Conservation (phyloP, 2,329 filamentous ascomycete species). For the Calonectria crousiana region DNA sequence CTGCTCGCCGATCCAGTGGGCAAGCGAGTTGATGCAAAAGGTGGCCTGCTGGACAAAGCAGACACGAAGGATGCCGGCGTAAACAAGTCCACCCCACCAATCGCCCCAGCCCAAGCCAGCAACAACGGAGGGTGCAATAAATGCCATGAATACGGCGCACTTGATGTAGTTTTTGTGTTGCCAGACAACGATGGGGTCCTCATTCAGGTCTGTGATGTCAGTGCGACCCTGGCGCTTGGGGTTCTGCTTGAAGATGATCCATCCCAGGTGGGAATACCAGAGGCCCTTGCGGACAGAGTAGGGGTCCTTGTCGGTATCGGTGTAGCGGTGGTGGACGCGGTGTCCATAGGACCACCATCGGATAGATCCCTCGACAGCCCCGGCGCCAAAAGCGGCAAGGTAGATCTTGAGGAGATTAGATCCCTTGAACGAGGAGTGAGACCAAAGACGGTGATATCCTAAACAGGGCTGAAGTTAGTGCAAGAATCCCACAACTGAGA, state of each 20-base stretch:
- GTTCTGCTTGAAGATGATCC: constrained; percentile 96
- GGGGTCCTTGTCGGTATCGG: constrained; percentile 91
- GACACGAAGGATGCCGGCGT: constrained; percentile 86
- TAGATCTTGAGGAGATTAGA: constrained; percentile 82
- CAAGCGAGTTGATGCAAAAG: constrained; percentile 92
- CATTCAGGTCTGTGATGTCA: constrained; percentile 89
- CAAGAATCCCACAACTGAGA: background rate
- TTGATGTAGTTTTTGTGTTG: constrained; percentile 90
- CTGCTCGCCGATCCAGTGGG: constrained; percentile 92
- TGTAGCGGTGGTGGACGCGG: constrained; percentile 89
- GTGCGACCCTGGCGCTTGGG: constrained; percentile 88
- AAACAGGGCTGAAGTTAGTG: constrained; percentile 9
- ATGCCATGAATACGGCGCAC: constrained; percentile 81
- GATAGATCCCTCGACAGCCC: constrained; percentile 87
- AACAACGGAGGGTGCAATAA: constrained; percentile 80
- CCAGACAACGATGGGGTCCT: constrained; percentile 87
- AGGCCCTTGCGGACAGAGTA: constrained; percentile 93
- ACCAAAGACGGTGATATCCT: constrained; percentile 79
- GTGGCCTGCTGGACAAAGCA: constrained; percentile 93
- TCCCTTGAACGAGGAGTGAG: constrained; percentile 86
- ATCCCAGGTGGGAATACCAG: constrained; percentile 82
- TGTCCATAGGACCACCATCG: constrained; percentile 67
- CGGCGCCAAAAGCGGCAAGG: constrained; percentile 83
- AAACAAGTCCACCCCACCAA: constrained; percentile 84
- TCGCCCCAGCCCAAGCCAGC: constrained; percentile 85